Evolutionary conservation across 2,329 filamentous ascomycete species (phyloP).

Genomic region (Fusarium longipes): DNA sequence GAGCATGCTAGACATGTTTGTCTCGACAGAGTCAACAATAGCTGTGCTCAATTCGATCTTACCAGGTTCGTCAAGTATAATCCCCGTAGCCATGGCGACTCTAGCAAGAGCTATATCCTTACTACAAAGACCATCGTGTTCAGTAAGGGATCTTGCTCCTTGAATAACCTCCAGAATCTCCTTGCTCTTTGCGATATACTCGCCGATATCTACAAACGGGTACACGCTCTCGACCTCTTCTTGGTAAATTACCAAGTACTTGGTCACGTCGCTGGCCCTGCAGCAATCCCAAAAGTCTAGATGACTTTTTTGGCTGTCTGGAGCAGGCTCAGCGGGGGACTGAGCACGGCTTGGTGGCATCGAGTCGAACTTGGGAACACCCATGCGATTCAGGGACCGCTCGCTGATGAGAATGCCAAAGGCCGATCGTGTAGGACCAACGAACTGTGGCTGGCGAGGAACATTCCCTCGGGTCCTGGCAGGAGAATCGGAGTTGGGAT

Average conservation of each 20-base stretch:
- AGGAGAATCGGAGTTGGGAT: conserved; percentile 27
- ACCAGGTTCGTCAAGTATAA: conserved; percentile 50
- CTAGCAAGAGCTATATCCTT: conserved; percentile 51
- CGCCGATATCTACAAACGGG: conserved; percentile 49
- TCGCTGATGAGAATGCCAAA: conserved; percentile 53
- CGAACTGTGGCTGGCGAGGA: conserved; percentile 51
- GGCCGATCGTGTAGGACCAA: conserved; percentile 52
- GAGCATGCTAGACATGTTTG: conserved; percentile 44
- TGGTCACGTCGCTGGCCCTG: conserved; percentile 43
- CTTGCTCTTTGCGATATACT: conserved; percentile 42
- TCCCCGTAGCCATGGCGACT: conserved; percentile 50
- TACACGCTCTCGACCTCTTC: conserved; percentile 55
- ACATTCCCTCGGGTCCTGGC: conserved; percentile 34
- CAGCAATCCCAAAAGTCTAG: conserved; percentile 42
- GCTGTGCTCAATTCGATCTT: conserved; percentile 46
- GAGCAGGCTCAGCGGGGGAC: conserved; percentile 19
- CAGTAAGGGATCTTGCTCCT: background rate
- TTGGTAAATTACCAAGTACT: conserved; percentile 53
- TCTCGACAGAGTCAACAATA: conserved; percentile 49
- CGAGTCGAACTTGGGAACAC: conserved; percentile 48
- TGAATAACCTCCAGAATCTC: conserved; percentile 46
- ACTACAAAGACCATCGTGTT: background rate
- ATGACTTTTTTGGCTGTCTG: conserved; percentile 10
- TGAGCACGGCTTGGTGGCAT: conserved; percentile 42
- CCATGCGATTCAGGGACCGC: conserved; percentile 51